A percentile compares a stretch with the other conserved stretches of the same genome.
phyloP scores from a whole-genome alignment of 352 stramenopile species.

The Phytopythium ostracodes region DNA sequence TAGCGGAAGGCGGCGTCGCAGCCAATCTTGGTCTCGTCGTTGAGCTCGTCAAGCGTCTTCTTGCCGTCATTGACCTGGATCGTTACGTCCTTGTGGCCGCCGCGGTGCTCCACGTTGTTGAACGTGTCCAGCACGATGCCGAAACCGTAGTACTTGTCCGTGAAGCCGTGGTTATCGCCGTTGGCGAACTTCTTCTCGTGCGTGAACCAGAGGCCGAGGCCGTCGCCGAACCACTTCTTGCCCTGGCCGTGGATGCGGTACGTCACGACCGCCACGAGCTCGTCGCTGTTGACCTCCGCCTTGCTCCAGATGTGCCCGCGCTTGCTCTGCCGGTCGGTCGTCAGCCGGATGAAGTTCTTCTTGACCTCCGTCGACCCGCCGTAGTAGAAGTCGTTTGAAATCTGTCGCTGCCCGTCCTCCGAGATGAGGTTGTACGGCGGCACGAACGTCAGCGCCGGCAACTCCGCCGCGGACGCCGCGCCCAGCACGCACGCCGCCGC shows the following conservation, averaged over 20 bases:
- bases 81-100: conserved; percentile 79
- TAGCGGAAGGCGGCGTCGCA: conserved; percentile 79
- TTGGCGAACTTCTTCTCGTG: conserved; percentile 43
- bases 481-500: conserved; percentile 18
- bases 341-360: conserved; percentile 82
- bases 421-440: conserved; percentile 64
- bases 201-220: conserved; percentile 73
- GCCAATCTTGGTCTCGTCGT: conserved; percentile 68
- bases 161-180: conserved; percentile 76
- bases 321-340: conserved; percentile 77
- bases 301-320: conserved; percentile 72
- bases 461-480: conserved; percentile 11
- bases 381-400: conserved; percentile 48
- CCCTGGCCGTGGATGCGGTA: conserved; percentile 78
- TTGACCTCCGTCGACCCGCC: conserved; percentile 70
- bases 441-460: conserved; percentile 51
- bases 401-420: conserved; percentile 44
- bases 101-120: conserved; percentile 70
- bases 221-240: conserved; percentile 77
- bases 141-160: conserved; percentile 62
- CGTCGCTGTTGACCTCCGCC: conserved; percentile 31
- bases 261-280: conserved; percentile 57
- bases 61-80: conserved; percentile 74
- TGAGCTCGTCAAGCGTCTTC: conserved; percentile 62
- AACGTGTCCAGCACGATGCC: conserved; percentile 80